Conservation (phyloP, 108 stramenopile genomes). For the Skeletonema tropicum region DNA sequence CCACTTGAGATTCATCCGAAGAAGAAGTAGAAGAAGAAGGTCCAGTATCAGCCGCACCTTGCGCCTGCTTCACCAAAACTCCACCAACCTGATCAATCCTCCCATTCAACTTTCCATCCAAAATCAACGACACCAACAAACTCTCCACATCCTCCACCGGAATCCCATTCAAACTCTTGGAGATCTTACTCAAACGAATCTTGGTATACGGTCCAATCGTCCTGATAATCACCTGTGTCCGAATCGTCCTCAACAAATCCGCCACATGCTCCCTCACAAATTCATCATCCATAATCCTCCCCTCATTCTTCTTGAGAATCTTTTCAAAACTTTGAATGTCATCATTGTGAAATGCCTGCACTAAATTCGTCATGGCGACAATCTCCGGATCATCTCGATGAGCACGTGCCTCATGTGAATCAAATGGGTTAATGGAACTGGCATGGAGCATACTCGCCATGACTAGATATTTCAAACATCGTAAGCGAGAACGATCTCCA, state of each 20-base stretch:
- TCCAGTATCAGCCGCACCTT: slow-evolving; percentile 7
- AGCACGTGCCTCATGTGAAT: slow-evolving; percentile 92
- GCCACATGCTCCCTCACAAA: slow-evolving; percentile 89
- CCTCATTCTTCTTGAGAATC: slow-evolving; percentile 80
- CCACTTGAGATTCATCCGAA: background rate
- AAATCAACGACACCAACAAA: slow-evolving; percentile 83
- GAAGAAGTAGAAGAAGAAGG: background rate
- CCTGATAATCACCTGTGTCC: slow-evolving; percentile 85
- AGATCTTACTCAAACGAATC: slow-evolving; percentile 77
- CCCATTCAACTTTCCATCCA: slow-evolving; percentile 85
- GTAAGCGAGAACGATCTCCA: slow-evolving; percentile 83
- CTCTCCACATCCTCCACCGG: slow-evolving; percentile 85
- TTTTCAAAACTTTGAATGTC: slow-evolving; percentile 79
- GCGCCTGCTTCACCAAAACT: slow-evolving; percentile 48
- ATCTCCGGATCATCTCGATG: slow-evolving; percentile 94
- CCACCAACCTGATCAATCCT: slow-evolving; percentile 81
- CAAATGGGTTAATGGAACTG: slow-evolving; percentile 92
- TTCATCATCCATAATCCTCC: slow-evolving; percentile 91
- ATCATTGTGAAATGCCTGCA: slow-evolving; percentile 88
- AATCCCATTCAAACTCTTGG: slow-evolving; percentile 87
- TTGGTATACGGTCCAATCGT: slow-evolving; percentile 89
- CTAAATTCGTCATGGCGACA: slow-evolving; percentile 92
- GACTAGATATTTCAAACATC: slow-evolving; percentile 92
- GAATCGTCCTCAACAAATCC: slow-evolving; percentile 89
- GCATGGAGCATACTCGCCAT: slow-evolving; percentile 92